phyloP scores from a whole-genome alignment of 2,329 filamentous ascomycete species.

The Ceratocystis ficicola region DNA sequence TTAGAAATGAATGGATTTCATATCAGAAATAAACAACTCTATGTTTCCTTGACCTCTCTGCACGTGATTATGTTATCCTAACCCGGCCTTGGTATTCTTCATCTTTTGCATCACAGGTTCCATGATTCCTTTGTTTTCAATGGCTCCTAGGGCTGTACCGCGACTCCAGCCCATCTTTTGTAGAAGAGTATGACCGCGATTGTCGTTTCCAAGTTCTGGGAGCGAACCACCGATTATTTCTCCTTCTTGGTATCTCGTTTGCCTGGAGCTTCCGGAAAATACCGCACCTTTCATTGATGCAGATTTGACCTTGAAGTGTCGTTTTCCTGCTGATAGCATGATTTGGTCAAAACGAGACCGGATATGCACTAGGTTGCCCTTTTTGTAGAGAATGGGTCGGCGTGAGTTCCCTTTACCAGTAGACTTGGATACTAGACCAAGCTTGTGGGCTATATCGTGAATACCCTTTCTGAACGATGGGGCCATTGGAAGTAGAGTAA shows the following conservation, averaged over 20 bases:
- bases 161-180: slow-evolving; percentile 96
- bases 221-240: slow-evolving; percentile 78
- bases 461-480: slow-evolving; percentile 63
- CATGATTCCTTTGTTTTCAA: slow-evolving; percentile 77
- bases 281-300: not conserved
- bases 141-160: slow-evolving; percentile 70
- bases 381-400: slow-evolving; percentile 55
- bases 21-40: slow-evolving; percentile 33
- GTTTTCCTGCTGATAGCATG: slow-evolving; percentile 4
- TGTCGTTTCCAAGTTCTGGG: slow-evolving; percentile 69
- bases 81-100: slow-evolving; percentile 71
- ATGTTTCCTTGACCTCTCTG: not conserved
- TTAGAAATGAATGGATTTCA: slow-evolving; percentile 46
- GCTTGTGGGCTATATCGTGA: slow-evolving; percentile 62
- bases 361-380: not conserved
- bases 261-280: slow-evolving; percentile 24
- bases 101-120: slow-evolving; percentile 78
- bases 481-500: slow-evolving; percentile 73
- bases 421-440: slow-evolving; percentile 76
- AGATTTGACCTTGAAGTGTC: slow-evolving; percentile 18
- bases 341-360: not conserved
- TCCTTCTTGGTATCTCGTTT: slow-evolving; percentile 45
- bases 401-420: slow-evolving; percentile 59
- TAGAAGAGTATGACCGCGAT: slow-evolving; percentile 74
- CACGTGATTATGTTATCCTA: slow-evolving; percentile 42